phyloP scores from a whole-genome alignment of 1,284 basidiomycete genomes.

The Takashimella koratensis region DNA sequence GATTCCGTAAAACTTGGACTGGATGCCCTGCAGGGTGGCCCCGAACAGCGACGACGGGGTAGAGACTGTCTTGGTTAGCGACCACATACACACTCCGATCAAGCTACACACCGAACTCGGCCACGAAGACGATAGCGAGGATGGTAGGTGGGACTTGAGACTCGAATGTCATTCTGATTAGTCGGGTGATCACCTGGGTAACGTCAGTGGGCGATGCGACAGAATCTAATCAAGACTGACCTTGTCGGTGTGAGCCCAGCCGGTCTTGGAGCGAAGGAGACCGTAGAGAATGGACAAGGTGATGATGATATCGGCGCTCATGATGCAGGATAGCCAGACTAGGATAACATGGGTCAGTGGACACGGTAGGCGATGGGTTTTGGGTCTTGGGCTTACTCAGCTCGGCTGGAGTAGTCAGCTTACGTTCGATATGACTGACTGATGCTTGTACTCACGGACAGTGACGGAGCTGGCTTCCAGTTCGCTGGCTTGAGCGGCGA shows the following conservation, averaged over 20 bases:
- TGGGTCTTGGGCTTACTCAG: not conserved
- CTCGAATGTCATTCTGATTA: slow-evolving; percentile 33
- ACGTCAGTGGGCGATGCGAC: not conserved
- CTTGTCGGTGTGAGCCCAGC: slow-evolving; percentile 31
- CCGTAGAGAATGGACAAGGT: slow-evolving; percentile 24
- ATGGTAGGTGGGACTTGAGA: slow-evolving; percentile 30
- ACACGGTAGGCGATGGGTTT: not conserved
- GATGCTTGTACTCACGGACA: slow-evolving; percentile 1
- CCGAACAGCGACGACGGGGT: slow-evolving; percentile 19
- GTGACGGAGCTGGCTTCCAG: not conserved
- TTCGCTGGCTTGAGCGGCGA: not conserved
- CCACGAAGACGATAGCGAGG: slow-evolving; percentile 24
- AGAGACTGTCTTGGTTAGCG: too few species aligned
- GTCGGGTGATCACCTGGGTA: slow-evolving; percentile 19
- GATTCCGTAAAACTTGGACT: slow-evolving; percentile 27
- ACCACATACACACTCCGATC: not conserved
- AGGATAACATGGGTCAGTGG: too few species aligned
- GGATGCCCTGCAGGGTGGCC: slow-evolving; percentile 22
- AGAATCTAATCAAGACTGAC: slow-evolving; percentile 2
- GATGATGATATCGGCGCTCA: slow-evolving; percentile 30
- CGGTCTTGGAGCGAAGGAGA: slow-evolving; percentile 26
- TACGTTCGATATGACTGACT: not conserved
- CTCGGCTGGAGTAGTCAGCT: not conserved
- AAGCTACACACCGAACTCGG: slow-evolving; percentile 22
- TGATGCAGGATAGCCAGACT: slow-evolving; percentile 21